Conservation (phyloP, 331 rosid genomes). For the Malus hybrid region DNA sequence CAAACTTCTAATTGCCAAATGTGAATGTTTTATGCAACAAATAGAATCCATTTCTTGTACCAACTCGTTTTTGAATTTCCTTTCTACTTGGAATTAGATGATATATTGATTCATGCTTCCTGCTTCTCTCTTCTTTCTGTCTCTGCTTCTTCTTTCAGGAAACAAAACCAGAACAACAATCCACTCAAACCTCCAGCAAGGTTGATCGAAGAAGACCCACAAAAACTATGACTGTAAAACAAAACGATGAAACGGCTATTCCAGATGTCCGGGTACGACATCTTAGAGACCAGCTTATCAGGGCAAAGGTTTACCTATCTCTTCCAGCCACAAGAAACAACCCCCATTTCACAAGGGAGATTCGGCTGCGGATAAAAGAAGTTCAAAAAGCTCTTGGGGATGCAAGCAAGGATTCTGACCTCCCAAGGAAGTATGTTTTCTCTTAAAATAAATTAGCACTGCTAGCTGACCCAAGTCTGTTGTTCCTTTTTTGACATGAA, state of each 20-base stretch:
- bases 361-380: constrained; percentile 78
- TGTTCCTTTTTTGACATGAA: neutral
- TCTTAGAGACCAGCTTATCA: constrained; percentile 78
- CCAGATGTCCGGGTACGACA: constrained; percentile 49
- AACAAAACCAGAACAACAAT: constrained; percentile 23
- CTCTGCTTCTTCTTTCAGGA: constrained; percentile 20
- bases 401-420: constrained; percentile 87
- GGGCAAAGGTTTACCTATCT: constrained; percentile 80
- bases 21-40: neutral
- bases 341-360: constrained; percentile 86
- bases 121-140: neutral
- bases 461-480: neutral
- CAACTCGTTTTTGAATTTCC: neutral
- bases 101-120: neutral
- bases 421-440: constrained; percentile 58
- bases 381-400: constrained; percentile 64
- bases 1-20: neutral
- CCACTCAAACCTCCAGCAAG: constrained; percentile 28
- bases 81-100: neutral
- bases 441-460: constrained; percentile 3
- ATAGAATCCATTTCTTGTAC: neutral
- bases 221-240: constrained; percentile 23
- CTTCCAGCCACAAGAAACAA: constrained; percentile 64
- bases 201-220: constrained; percentile 22
- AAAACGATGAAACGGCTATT: constrained; percentile 30